Evolutionary conservation across 2,329 filamentous ascomycete species (phyloP), one percentile per base, ranked within the genome.

Genomic region (Aureobasidium sp.): DNA sequence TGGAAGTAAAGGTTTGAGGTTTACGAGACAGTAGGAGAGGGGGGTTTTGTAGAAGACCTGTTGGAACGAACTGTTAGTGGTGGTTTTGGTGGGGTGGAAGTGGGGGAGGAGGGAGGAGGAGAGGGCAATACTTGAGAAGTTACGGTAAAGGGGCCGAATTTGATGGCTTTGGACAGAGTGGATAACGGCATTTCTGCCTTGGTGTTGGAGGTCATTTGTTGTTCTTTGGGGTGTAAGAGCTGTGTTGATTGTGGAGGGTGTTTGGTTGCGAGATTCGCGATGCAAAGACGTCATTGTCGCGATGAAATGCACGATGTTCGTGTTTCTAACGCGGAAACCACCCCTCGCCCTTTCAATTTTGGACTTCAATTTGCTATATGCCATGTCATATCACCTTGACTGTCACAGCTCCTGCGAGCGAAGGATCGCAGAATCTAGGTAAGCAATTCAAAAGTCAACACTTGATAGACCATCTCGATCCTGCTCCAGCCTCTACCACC

Each of bases 1-100:
- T 0, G 92, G 91, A 1, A 97, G 83, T 41, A 99, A 84, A 29
- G 94, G 94, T 76, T 96, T 97, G 72, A 97, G 85, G 77, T 99
- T 99, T 62, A 97, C 92, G 65, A 97, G 81, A 59, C 90, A 91
- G 77, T 91, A 97, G 67, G 87, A 90, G 69, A 88, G 81, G 1
- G 83, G 81, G 1, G 92, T 96, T 66, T 81, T 80, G 75, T 95
- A 84, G 79, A 97, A 97, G 78, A 97, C 90, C 89, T 97, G n/a
- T n/a, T n/a, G n/a, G n/a, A n/a, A n/a, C n/a, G n/a, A n/a, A n/a
- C n/a, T n/a, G n/a, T n/a, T n/a, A n/a, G n/a, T n/a, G n/a, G n/a
- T n/a, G n/a, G n/a, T n/a, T n/a, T n/a, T n/a, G n/a, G n/a, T n/a
- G n/a, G n/a, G n/a, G n/a, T n/a, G n/a, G n/a, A n/a, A n/a, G n/a